Conservation (phyloP, 495 filamentous ascomycete species). For the Cryomyces minteri region DNA sequence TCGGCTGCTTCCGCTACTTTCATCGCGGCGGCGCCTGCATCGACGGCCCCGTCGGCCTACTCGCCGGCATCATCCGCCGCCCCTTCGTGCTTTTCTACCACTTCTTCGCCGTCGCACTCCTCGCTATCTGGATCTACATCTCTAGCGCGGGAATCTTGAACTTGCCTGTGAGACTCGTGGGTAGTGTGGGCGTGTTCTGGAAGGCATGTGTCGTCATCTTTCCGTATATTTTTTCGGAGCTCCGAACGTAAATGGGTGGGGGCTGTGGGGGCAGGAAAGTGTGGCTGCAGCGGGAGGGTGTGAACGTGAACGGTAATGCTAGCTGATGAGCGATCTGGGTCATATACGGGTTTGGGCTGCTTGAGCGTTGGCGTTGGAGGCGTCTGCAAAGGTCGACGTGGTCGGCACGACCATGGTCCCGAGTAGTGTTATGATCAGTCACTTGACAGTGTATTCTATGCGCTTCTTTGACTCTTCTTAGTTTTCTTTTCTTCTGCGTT, state of each 20-base stretch:
- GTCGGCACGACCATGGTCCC: no score
- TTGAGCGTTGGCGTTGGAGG: no score
- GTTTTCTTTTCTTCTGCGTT: no score
- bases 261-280: no score
- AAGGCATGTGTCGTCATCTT: constrained; percentile 80
- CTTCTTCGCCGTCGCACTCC: constrained; percentile 84
- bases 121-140: constrained; percentile 68
- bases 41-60: constrained; percentile 59
- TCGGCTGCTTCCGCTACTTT: constrained; percentile 90
- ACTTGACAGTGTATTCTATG: no score
- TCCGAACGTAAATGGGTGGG: constrained; percentile 7
- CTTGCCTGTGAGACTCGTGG: constrained; percentile 38
- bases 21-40: constrained; percentile 50
- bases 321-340: no score
- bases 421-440: no score
- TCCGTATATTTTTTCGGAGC: constrained; percentile 56
- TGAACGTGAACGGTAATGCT: no score
- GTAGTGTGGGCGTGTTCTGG: constrained; percentile 54
- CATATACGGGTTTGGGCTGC: no score
- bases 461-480: no score
- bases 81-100: constrained; percentile 72
- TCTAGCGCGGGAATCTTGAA: constrained; percentile 32
- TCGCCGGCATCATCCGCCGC: constrained; percentile 65
- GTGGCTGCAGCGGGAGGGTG: no score
- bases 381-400: no score